Evolutionary conservation across 1,284 basidiomycete genomes (phyloP).

Genomic region (Pascua sp.): DNA sequence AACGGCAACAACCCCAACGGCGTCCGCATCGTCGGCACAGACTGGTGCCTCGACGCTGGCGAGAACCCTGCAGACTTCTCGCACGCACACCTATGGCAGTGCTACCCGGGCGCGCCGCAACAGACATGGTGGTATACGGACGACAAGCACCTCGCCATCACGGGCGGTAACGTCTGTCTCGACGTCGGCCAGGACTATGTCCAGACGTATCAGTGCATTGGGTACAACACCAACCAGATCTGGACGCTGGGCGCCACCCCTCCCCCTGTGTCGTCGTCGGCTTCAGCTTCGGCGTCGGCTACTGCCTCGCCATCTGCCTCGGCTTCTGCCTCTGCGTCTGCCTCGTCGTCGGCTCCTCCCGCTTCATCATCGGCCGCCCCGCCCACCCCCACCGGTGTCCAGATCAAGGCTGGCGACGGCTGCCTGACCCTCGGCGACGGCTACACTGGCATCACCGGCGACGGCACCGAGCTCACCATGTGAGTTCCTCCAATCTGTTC

Average conservation of each 20-base stretch:
- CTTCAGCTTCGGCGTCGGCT: no score
- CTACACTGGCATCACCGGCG: no score
- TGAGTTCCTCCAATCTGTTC: no score
- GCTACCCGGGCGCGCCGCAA: slow-evolving; percentile 10
- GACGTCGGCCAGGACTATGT: slow-evolving; percentile 23
- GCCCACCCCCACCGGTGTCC: no score
- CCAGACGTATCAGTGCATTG: slow-evolving; percentile 25
- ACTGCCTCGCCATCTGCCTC: no score
- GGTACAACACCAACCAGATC: slow-evolving; percentile 12
- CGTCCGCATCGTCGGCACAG: slow-evolving; percentile 7
- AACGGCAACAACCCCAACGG: neutral
- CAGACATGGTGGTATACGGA: slow-evolving; percentile 18
- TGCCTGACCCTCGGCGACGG: no score
- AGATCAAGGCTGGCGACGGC: no score
- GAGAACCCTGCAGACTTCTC: slow-evolving; percentile 9
- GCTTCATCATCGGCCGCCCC: no score
- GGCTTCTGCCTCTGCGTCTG: no score
- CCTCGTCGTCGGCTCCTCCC: no score
- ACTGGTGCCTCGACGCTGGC: slow-evolving; percentile 30
- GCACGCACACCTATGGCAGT: slow-evolving; percentile 11
- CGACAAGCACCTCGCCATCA: slow-evolving; percentile 11
- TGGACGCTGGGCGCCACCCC: slow-evolving; percentile 18
- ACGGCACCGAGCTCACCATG: no score
- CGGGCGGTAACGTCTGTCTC: slow-evolving; percentile 12
- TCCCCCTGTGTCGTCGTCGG: no score